Evolutionary conservation across 768 basidiomycete genomes (phyloP).

Genomic region (Trametes elegans): DNA sequence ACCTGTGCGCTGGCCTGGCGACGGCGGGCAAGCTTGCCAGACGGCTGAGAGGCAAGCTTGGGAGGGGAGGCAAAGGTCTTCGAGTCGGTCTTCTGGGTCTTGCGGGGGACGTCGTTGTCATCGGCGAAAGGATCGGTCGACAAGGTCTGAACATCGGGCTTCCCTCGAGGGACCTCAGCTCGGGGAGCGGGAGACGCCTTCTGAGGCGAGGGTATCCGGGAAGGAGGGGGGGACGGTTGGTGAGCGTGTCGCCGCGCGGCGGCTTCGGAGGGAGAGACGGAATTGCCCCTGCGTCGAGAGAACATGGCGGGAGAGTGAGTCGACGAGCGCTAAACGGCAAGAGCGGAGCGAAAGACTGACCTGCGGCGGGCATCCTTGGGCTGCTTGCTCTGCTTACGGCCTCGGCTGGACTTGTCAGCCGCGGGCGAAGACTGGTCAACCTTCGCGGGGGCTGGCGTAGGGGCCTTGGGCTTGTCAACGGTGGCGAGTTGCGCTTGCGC

Average conservation of each 20-base stretch:
- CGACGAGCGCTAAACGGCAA: constrained; percentile 31
- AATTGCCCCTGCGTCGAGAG: constrained; percentile 41
- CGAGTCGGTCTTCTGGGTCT: constrained; percentile 26
- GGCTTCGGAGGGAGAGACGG: constrained; percentile 40
- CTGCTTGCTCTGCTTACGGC: constrained; percentile 36
- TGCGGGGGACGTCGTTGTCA: constrained; percentile 38
- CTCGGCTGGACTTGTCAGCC: constrained; percentile 32
- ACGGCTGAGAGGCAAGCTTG: constrained; percentile 45
- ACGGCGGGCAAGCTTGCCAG: constrained; percentile 59
- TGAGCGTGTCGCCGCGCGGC: constrained; percentile 51
- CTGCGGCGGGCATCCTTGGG: constrained; percentile 42
- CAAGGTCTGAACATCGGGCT: constrained; percentile 32
- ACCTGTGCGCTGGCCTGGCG: constrained; percentile 40
- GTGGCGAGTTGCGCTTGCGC: constrained; percentile 27
- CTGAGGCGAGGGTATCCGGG: constrained; percentile 58
- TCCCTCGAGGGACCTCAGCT: constrained; percentile 18
- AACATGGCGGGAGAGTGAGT: constrained; percentile 2
- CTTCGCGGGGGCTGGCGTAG: constrained; percentile 20
- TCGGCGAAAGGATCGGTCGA: constrained; percentile 46
- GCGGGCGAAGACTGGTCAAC: constrained; percentile 14
- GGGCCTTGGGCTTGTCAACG: constrained; percentile 31
- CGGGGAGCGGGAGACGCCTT: constrained; percentile 41
- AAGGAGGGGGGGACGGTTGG: constrained; percentile 57
- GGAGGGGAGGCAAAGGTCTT: constrained; percentile 34
- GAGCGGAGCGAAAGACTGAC: constrained; percentile 29